Conservation (phyloP, 371 early-diverging fungal genomes). For the Actinomortierella ambigua region DNA sequence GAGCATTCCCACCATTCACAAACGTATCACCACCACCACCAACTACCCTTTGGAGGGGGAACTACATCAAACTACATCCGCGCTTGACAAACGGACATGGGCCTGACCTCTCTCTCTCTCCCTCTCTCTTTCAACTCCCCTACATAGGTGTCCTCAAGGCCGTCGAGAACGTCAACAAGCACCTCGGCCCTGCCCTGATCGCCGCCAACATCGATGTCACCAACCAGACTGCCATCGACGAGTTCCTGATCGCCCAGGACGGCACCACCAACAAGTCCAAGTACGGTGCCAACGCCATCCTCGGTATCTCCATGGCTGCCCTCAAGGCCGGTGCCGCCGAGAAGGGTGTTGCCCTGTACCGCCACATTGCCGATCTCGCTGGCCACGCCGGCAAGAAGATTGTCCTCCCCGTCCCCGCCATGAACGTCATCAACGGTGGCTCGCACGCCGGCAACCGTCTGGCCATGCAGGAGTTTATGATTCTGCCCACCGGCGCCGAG, state of each 20-base stretch:
- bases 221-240: slow-evolving; percentile 91
- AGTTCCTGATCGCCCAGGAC: slow-evolving; percentile 90
- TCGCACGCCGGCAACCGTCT: slow-evolving; percentile 99
- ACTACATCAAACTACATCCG: neutral
- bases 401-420: slow-evolving; percentile 96
- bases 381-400: slow-evolving; percentile 76
- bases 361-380: slow-evolving; percentile 90
- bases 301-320: slow-evolving; percentile 97
- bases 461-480: slow-evolving; percentile 99
- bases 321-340: slow-evolving; percentile 95
- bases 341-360: slow-evolving; percentile 90
- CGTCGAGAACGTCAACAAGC: slow-evolving; percentile 89
- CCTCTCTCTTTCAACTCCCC: neutral
- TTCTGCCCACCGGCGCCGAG: slow-evolving; percentile 94
- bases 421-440: slow-evolving; percentile 99
- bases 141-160: slow-evolving; percentile 86
- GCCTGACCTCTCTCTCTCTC: slow-evolving; percentile 3
- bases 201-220: slow-evolving; percentile 74
- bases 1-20: no score
- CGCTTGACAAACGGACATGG: neutral
- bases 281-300: slow-evolving; percentile 98
- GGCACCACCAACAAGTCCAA: slow-evolving; percentile 95
- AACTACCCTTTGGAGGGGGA: neutral
- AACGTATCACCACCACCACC: no score
- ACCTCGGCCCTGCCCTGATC: slow-evolving; percentile 86